phyloP scores from a whole-genome alignment of 1,284 basidiomycete species.

The Pascua sp. region DNA sequence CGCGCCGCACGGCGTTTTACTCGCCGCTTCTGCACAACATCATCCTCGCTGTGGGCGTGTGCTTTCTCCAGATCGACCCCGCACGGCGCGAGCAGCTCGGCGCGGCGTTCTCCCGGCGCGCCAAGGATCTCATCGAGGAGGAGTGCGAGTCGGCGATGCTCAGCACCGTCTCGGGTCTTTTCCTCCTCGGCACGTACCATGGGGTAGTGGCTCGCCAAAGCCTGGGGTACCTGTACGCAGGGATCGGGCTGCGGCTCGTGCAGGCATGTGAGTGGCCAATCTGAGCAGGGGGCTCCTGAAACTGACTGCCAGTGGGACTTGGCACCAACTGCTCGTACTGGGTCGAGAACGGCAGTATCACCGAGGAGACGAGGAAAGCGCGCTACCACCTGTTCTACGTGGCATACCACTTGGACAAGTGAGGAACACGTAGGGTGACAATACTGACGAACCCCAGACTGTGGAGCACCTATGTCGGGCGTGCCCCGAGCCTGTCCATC shows the following conservation, averaged over 20 bases:
- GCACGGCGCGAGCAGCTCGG: constrained; percentile 14
- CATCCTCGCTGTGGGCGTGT: constrained; percentile 55
- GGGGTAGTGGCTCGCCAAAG: constrained; percentile 22
- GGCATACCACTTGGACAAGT: constrained; percentile 31
- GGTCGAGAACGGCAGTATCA: constrained; percentile 30
- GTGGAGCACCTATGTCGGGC: constrained; percentile 33
- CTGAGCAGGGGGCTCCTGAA: neutral
- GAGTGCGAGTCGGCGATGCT: constrained; percentile 36
- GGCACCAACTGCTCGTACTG: constrained; percentile 30
- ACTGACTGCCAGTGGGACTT: constrained; percentile 27
- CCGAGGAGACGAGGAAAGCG: constrained; percentile 21
- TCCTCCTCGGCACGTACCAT: constrained; percentile 33
- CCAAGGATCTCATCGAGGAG: constrained; percentile 30
- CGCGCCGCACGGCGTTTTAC: constrained; percentile 22
- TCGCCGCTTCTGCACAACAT: constrained; percentile 64
- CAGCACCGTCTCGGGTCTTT: constrained; percentile 31
- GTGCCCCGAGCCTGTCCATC: constrained; percentile 17
- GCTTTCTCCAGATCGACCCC: constrained; percentile 12
- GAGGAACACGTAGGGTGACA: neutral
- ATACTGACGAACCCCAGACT: constrained; percentile 6
- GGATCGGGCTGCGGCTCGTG: constrained; percentile 21
- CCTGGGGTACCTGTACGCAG: constrained; percentile 26
- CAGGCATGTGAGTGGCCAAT: constrained; percentile 17
- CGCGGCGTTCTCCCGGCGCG: constrained; percentile 17
- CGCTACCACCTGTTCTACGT: constrained; percentile 31